A percentile compares a stretch with the other conserved stretches of the same genome.
Evolutionary conservation across 441 rosid species (phyloP).

Genomic region (Eutrema salsugineum): DNA sequence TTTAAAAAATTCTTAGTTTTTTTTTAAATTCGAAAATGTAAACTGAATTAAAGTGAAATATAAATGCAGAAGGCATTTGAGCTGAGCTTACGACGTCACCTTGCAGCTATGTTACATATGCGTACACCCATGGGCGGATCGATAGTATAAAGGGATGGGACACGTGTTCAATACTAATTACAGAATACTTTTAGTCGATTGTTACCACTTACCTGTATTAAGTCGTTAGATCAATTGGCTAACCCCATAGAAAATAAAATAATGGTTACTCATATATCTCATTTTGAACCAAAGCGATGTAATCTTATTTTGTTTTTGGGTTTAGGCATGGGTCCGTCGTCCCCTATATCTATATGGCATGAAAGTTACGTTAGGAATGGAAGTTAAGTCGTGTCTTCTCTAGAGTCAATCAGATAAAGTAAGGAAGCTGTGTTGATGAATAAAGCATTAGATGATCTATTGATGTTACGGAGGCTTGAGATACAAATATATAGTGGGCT

Average conservation of each 20-base stretch:
- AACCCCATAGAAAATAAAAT: too few species aligned
- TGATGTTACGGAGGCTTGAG: constrained; percentile 1
- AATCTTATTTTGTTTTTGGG: background rate
- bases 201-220: too few species aligned
- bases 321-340: background rate
- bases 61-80: background rate
- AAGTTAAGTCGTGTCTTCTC: constrained; percentile 15
- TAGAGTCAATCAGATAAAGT: constrained; percentile 13
- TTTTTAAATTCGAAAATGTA: too few species aligned
- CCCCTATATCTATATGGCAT: background rate
- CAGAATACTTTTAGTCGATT: too few species aligned
- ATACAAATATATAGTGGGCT: constrained; percentile 10
- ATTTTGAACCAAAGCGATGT: too few species aligned
- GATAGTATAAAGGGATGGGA: too few species aligned
- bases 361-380: background rate
- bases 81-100: background rate
- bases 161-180: too few species aligned
- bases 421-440: constrained; percentile 22
- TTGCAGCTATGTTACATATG: background rate
- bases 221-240: too few species aligned
- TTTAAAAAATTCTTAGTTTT: background rate
- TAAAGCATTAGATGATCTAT: constrained; percentile 7
- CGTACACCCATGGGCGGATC: too few species aligned
- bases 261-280: too few species aligned
- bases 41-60: background rate